Evolutionary conservation across 2,329 filamentous ascomycete species (phyloP).

Genomic region (Bretziella fagacearum): DNA sequence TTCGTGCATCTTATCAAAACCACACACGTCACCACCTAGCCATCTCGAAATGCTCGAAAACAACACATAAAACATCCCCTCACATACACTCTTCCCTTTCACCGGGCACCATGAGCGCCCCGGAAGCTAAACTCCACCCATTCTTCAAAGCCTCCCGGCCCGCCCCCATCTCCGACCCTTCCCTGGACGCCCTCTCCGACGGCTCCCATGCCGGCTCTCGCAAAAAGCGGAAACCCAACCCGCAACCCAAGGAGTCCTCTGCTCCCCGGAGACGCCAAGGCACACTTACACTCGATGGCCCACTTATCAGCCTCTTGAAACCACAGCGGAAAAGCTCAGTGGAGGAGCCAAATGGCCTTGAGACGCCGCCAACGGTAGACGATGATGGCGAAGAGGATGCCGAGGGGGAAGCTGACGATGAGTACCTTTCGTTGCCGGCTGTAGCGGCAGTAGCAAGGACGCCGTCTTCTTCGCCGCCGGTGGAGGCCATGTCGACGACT

Average conservation of each 20-base stretch:
- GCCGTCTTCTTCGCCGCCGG: slow-evolving; percentile 6
- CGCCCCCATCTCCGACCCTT: neutral
- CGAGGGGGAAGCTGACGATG: slow-evolving; percentile 12
- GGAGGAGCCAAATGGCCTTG: slow-evolving; percentile 3
- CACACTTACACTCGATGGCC: slow-evolving; percentile 2
- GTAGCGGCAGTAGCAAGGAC: slow-evolving; percentile 1
- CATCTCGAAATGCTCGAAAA: neutral
- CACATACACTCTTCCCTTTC: no score
- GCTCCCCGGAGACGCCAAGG: neutral
- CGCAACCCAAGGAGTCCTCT: neutral
- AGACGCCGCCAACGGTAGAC: slow-evolving; percentile 3
- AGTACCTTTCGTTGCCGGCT: neutral
- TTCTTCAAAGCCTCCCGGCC: slow-evolving; percentile 12
- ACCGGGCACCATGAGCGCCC: neutral
- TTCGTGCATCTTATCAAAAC: no score
- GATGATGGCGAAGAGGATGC: slow-evolving; percentile 10
- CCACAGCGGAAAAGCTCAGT: no score
- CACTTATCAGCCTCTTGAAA: slow-evolving; percentile 12
- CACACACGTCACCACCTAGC: no score
- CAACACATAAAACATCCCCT: neutral
- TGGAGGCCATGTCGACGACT: neutral
- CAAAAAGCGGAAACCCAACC: slow-evolving; percentile 11
- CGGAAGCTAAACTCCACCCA: slow-evolving; percentile 11
- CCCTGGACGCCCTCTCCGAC: slow-evolving; percentile 12
- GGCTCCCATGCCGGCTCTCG: slow-evolving; percentile 4